Evolutionary conservation across 768 basidiomycete species (phyloP).

Genomic region (Hebeloma cylindrosporum): DNA sequence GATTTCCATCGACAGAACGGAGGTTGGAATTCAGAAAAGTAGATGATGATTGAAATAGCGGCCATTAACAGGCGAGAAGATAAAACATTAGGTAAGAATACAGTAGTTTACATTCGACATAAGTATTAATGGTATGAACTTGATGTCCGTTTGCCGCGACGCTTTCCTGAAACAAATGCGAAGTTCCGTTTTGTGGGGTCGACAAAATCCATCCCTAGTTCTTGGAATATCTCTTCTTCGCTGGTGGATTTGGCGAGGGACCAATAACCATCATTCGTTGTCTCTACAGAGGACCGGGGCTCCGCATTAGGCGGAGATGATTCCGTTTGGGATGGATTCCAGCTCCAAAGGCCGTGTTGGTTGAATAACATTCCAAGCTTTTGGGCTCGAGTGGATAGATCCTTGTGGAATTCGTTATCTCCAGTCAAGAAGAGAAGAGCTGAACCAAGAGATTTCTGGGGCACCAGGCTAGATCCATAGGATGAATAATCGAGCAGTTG

Average conservation of each 20-base stretch:
- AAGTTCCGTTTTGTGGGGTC: conserved; percentile 24
- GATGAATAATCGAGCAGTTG: conserved; percentile 4
- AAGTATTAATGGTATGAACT: background rate
- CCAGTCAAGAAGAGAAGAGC: conserved; percentile 58
- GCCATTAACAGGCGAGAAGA: no score
- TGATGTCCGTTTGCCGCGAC: background rate
- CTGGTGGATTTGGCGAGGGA: conserved; percentile 41
- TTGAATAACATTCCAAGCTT: conserved; percentile 51
- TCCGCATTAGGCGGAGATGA: background rate
- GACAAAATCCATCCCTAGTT: conserved; percentile 38
- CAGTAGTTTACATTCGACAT: background rate
- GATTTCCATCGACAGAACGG: no score
- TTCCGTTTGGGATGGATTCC: conserved; percentile 28
- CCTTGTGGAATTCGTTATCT: conserved; percentile 46
- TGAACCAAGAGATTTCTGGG: conserved; percentile 50
- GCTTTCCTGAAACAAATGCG: conserved; percentile 16
- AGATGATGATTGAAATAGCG: no score
- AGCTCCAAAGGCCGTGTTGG: conserved; percentile 66
- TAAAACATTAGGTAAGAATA: no score
- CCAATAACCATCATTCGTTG: conserved; percentile 40
- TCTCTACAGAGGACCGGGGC: conserved; percentile 1
- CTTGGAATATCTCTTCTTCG: conserved; percentile 45
- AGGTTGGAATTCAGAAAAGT: no score
- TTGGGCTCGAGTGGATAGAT: conserved; percentile 42
- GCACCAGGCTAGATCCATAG: conserved; percentile 36